Conservation (phyloP, 441 rosid genomes). For the Pelargonium cotyledonis region DNA sequence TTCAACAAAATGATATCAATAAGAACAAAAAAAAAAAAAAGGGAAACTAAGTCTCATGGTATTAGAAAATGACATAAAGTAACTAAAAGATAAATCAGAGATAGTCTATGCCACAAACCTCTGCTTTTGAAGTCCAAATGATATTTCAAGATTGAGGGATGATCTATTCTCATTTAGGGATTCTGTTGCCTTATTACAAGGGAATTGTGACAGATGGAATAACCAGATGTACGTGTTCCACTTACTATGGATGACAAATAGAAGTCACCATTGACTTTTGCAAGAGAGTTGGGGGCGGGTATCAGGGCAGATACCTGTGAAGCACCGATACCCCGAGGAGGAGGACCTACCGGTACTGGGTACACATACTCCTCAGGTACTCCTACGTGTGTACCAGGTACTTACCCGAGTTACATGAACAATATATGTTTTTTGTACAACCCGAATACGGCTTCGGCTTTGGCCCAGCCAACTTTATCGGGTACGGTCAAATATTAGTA, state of each 20-base stretch:
- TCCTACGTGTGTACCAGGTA: no score
- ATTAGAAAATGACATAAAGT: not conserved
- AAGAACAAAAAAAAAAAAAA: not conserved
- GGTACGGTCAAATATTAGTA: no score
- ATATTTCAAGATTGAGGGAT: not conserved
- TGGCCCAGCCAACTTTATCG: no score
- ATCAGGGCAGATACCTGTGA: not conserved
- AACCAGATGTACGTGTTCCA: conserved; percentile 2
- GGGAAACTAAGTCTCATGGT: not conserved
- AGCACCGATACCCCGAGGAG: no score
- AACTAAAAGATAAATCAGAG: not conserved
- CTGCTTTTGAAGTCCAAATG: not conserved
- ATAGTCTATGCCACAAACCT: not conserved
- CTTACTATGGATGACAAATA: not conserved
- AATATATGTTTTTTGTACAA: no score
- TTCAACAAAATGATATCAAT: not conserved
- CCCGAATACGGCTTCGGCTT: no score
- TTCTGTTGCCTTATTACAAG: not conserved
- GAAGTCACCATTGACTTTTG: not conserved
- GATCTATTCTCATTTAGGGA: not conserved
- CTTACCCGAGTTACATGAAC: no score
- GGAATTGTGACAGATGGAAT: not conserved
- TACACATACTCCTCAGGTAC: no score
- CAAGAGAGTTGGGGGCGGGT: not conserved
- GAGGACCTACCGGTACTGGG: no score